phyloP scores from a whole-genome alignment of 148 eudicot genomes.

The Selenicereus undatus region DNA sequence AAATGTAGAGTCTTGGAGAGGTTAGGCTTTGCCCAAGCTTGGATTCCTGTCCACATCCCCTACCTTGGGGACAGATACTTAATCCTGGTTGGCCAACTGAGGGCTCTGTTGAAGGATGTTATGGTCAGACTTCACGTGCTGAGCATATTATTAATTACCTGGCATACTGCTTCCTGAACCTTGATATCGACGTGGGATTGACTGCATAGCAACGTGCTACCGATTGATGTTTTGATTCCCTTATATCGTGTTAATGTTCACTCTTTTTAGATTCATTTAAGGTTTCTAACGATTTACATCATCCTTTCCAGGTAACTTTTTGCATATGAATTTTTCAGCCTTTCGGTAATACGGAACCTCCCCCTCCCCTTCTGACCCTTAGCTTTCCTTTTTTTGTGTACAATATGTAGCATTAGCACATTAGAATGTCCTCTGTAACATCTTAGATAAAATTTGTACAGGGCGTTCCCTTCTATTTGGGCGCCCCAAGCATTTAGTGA shows the following conservation, averaged over 20 bases:
- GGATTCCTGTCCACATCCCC: neutral
- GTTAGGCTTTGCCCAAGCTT: neutral
- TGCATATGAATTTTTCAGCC: neutral
- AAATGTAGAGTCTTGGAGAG: neutral
- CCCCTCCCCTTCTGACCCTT: neutral
- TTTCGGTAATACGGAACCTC: constrained; percentile 9
- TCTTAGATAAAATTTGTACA: constrained; percentile 21
- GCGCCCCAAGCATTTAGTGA: constrained; percentile 20
- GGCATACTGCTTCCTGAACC: too few relatives aligned
- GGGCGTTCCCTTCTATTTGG: constrained; percentile 19
- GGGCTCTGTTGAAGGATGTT: neutral
- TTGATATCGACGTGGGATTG: too few relatives aligned
- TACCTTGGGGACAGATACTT: neutral
- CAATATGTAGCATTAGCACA: constrained; percentile 22
- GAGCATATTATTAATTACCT: too few relatives aligned
- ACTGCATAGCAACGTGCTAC: too few relatives aligned
- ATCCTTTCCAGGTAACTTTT: constrained; percentile 11
- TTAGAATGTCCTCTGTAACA: constrained; percentile 14
- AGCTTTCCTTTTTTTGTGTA: constrained; percentile 2
- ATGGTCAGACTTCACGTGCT: neutral
- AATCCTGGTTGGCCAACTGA: neutral
- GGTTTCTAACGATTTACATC: neutral
- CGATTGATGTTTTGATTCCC: neutral
- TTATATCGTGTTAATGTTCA: neutral
- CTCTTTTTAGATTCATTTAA: neutral